Conservation (phyloP, 495 filamentous ascomycete species). For the Rostrohypoxylon terebratum region DNA sequence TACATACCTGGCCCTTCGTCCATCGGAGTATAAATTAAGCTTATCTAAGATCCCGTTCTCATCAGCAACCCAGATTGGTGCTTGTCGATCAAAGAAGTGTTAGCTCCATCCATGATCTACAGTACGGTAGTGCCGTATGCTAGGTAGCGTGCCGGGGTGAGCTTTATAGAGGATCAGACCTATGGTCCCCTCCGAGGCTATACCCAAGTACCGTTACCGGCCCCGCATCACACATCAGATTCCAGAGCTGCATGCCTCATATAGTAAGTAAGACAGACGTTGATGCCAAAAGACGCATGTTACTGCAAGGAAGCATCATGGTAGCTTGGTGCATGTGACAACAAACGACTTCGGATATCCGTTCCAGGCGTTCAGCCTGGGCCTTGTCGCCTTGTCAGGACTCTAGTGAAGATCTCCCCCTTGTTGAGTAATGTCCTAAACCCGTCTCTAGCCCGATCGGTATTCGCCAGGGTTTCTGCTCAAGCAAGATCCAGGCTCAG, state of each 20-base stretch:
- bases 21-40: slow-evolving; percentile 31
- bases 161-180: no score
- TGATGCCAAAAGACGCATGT: slow-evolving; percentile 24
- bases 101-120: slow-evolving; percentile 17
- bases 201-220: slow-evolving; percentile 37
- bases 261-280: slow-evolving; percentile 11
- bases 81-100: slow-evolving; percentile 14
- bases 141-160: background rate
- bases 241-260: slow-evolving; percentile 11
- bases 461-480: slow-evolving; percentile 25
- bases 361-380: slow-evolving; percentile 5
- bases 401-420: slow-evolving; percentile 27
- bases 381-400: background rate
- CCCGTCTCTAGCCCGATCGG: slow-evolving; percentile 34
- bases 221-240: slow-evolving; percentile 34
- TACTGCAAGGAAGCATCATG: slow-evolving; percentile 5
- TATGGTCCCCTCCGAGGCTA: slow-evolving; percentile 20
- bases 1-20: background rate
- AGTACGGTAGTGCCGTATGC: slow-evolving; percentile 3
- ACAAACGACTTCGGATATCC: slow-evolving; percentile 19
- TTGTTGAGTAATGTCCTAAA: slow-evolving; percentile 37
- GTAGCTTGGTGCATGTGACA: slow-evolving; percentile 38
- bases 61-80: background rate
- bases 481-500: slow-evolving; percentile 11
- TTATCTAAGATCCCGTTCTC: slow-evolving; percentile 33